Evolutionary conservation across 1,284 basidiomycete species (phyloP), one percentile per base, ranked within the genome.

Genomic region (Ustilago tritici): DNA sequence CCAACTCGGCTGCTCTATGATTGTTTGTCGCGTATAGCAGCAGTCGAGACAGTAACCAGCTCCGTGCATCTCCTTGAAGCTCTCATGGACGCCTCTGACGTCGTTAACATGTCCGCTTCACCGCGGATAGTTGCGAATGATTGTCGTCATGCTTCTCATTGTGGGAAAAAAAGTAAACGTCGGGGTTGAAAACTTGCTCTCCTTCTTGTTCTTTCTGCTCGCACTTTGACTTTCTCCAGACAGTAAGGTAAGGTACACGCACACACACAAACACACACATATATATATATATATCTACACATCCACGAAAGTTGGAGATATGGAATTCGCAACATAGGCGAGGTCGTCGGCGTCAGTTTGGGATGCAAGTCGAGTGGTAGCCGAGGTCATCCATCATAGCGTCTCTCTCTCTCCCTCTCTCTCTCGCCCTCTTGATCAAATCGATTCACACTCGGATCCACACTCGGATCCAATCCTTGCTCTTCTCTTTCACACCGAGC

Each of bases 331-430:
- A 36, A 54, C 8, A 8, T 54, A 70, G 56, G 61, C 38, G 60
- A 47, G 43, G 57, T 50, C 14, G 19, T 64, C 56, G 67, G 61
- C 67, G 57, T 70, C 56, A 63, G 66, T 69, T 69, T 69, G 61
- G 5, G 34, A 63, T 69, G 61, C 61, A 56, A 41, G 38, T 43
- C 23, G 5, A n/a, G 23, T 41, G 1, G 7, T 63, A 69, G 56
- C 61, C 66, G 66, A 69, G 65, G 28, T 41, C 34, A 36, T 11
- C 11, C 34, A 14, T 9, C 15, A 6, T 15, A 4, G 17, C 34
- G 23, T 23, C 36, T 3, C 28, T 34, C 52, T 55, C 54, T 41
- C 52, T 34, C 19, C 10, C 53, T 36, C 28, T 6, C 34, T 23
- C 19, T 19, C 19, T 43, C 32, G 14, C 10, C 12, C 31, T 17